Percentiles rank a stretch among this genome's conserved stretches.
These are phyloP conservation scores for Fusarium napiforme DNA, from an alignment of 2,329 filamentous ascomycete genomes.

Conservation along the genomic window DNA sequence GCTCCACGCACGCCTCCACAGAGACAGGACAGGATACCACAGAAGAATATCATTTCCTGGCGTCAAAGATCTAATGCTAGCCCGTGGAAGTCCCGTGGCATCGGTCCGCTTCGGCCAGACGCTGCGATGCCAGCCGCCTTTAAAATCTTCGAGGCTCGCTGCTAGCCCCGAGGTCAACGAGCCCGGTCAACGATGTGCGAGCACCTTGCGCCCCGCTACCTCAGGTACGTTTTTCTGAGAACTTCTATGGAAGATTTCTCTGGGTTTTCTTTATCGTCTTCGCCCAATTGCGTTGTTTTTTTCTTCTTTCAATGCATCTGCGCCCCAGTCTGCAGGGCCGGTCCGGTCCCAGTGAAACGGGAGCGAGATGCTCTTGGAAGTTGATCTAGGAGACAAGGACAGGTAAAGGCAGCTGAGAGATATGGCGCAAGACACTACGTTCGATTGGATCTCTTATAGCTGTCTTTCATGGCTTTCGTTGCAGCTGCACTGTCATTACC, in stretches of 20 bases:
- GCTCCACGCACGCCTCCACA: slow-evolving; percentile 30
- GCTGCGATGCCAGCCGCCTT: slow-evolving; percentile 26
- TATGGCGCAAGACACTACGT: slow-evolving; percentile 24
- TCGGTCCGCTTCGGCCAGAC: slow-evolving; percentile 29
- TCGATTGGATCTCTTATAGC: slow-evolving; percentile 38
- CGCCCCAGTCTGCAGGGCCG: slow-evolving; percentile 39
- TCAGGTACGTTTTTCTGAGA: slow-evolving; percentile 39
- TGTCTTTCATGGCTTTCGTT: slow-evolving; percentile 3
- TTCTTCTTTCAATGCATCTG: background rate
- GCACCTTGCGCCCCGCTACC: slow-evolving; percentile 28
- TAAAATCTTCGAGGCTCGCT: slow-evolving; percentile 12
- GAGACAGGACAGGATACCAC: background rate
- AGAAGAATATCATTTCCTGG: background rate
- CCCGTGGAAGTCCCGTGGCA: slow-evolving; percentile 36
- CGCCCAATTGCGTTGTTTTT: slow-evolving; percentile 19
- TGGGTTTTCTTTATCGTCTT: slow-evolving; percentile 5
- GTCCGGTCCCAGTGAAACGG: slow-evolving; percentile 40
- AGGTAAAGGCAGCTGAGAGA: slow-evolving; percentile 16
- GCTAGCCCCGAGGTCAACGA: slow-evolving; percentile 3
- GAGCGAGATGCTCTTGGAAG: slow-evolving; percentile 24
- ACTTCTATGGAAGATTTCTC: slow-evolving; percentile 29
- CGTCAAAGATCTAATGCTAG: slow-evolving; percentile 29
- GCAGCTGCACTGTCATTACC: slow-evolving; percentile 12
- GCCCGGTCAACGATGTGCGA: slow-evolving; percentile 29
- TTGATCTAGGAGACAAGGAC: background rate